Conservation (phyloP, 2,329 filamentous ascomycete genomes). For the Claviceps monticola region DNA sequence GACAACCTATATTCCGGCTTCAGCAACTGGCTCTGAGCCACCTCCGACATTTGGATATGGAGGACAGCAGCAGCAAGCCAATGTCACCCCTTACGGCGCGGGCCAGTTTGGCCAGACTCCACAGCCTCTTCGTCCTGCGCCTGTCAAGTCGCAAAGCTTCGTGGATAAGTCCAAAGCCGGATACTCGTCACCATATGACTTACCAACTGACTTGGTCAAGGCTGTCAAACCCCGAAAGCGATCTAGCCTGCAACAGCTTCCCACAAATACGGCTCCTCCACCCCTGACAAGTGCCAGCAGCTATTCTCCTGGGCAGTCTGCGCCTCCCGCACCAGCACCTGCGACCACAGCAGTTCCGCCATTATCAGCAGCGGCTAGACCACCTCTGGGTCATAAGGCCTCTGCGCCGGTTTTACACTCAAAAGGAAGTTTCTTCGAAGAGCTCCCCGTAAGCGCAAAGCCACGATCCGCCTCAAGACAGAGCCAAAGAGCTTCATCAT, state of each 20-base stretch:
- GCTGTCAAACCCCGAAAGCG: conserved; percentile 54
- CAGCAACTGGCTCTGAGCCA: conserved; percentile 2
- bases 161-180: conserved; percentile 81
- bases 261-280: conserved; percentile 28
- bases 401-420: conserved; percentile 21
- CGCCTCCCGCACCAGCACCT: conserved; percentile 11
- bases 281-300: conserved; percentile 53
- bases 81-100: conserved; percentile 11
- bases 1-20: conserved; percentile 12
- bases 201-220: conserved; percentile 65
- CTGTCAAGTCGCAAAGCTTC: conserved; percentile 64
- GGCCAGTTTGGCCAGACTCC: conserved; percentile 24
- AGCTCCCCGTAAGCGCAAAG: conserved; percentile 50
- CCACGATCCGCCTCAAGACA: conserved; percentile 48
- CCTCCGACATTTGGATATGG: conserved; percentile 10
- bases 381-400: conserved; percentile 22
- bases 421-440: conserved; percentile 60
- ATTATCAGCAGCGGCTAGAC: conserved; percentile 1
- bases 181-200: conserved; percentile 87
- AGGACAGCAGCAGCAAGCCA: conserved; percentile 10
- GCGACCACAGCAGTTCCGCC: conserved; percentile 7
- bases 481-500: conserved; percentile 25
- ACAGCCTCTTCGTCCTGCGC: conserved; percentile 25
- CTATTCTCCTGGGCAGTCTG: conserved; percentile 16
- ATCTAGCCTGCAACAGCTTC: conserved; percentile 41